Conservation (phyloP, 75 land plant species). For the Cryptomeria japonica region DNA sequence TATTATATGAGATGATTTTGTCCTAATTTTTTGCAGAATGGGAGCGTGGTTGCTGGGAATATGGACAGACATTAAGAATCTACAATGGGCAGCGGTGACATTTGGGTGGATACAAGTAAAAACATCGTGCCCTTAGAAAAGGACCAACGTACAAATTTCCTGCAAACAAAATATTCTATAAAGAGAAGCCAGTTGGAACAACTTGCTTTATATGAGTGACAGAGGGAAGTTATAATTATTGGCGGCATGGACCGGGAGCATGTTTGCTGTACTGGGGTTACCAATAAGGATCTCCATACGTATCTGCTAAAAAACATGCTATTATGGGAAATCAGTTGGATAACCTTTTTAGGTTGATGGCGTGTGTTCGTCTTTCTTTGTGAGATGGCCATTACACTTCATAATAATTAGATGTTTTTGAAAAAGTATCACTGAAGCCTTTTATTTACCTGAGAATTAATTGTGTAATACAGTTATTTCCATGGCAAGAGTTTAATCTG, state of each 20-base stretch:
- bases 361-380: too few relatives aligned
- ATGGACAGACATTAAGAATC: too few relatives aligned
- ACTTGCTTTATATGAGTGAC: too few relatives aligned
- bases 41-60: too few relatives aligned
- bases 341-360: background rate
- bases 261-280: conserved; percentile 11
- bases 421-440: too few relatives aligned
- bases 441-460: too few relatives aligned
- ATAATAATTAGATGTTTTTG: background rate
- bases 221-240: conserved; percentile 20
- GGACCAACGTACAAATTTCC: background rate
- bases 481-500: too few relatives aligned
- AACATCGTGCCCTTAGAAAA: background rate
- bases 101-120: background rate
- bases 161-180: background rate
- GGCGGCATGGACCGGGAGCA: conserved; percentile 27
- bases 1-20: too few relatives aligned
- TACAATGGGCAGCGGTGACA: too few relatives aligned
- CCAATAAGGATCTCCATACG: background rate
- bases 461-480: too few relatives aligned
- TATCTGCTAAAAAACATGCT: background rate
- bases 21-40: too few relatives aligned
- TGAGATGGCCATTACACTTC: background rate
- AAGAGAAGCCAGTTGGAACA: background rate
- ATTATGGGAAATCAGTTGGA: background rate